Conservation (phyloP, 2,329 filamentous ascomycete species). For the Eurotiales sp. region DNA sequence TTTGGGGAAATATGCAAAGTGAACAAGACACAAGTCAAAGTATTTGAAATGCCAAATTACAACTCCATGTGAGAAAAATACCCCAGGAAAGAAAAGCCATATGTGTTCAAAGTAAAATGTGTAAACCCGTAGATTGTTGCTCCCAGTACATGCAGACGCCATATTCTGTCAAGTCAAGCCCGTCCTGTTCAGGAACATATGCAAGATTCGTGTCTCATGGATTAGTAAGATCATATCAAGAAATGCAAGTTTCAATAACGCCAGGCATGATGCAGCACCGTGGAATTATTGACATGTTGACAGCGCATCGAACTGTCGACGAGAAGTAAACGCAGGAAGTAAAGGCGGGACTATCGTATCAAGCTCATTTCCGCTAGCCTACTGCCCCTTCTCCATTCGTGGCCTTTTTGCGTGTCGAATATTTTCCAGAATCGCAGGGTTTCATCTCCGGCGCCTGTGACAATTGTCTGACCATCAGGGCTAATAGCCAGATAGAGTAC, state of each 20-base stretch:
- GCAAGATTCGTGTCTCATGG: slow-evolving; percentile 9
- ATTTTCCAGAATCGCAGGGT: slow-evolving; percentile 96
- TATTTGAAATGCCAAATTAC: not conserved
- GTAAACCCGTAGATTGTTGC: not conserved
- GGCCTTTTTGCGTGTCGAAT: slow-evolving; percentile 75
- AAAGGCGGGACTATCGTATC: slow-evolving; percentile 54
- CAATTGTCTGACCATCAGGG: slow-evolving; percentile 87
- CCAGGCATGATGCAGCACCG: not conserved
- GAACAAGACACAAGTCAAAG: slow-evolving; percentile 1
- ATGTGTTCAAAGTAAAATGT: not conserved
- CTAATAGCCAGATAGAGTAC: slow-evolving; percentile 97
- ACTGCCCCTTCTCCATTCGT: slow-evolving; percentile 59
- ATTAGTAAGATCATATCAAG: not conserved
- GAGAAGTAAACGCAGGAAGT: not conserved
- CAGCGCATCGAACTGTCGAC: too few species aligned
- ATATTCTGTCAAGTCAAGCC: not conserved
- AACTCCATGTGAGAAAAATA: slow-evolving; percentile 7
- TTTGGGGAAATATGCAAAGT: slow-evolving; percentile 7
- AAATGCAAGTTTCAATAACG: not conserved
- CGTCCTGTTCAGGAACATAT: slow-evolving; percentile 1
- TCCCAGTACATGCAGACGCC: slow-evolving; percentile 8
- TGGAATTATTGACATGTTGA: too few species aligned
- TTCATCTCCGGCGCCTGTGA: slow-evolving; percentile 94
- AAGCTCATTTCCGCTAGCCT: slow-evolving; percentile 76
- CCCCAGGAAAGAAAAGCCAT: not conserved